These are phyloP conservation scores for Cylindrotheca closterium DNA, from an alignment of 108 stramenopile species.

Conservation along the genomic window DNA sequence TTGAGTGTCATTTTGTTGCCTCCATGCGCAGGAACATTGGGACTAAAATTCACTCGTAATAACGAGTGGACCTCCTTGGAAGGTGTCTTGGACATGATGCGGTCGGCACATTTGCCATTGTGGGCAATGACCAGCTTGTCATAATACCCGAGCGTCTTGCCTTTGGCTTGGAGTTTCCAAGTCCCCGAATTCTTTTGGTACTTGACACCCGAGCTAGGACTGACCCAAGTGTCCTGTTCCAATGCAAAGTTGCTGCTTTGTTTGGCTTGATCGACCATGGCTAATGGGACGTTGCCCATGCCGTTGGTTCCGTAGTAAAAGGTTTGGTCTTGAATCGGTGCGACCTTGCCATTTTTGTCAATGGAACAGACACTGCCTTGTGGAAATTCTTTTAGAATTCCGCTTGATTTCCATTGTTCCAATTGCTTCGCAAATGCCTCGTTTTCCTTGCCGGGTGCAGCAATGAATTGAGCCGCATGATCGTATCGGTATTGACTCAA, in stretches of 20 bases:
- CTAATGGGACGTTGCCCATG: constrained; percentile 53
- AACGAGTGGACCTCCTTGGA: constrained; percentile 65
- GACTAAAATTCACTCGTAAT: constrained; percentile 69
- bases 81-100: constrained; percentile 81
- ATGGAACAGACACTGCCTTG: constrained; percentile 42
- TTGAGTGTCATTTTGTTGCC: constrained; percentile 84
- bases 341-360: background rate
- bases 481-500: constrained; percentile 44
- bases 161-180: constrained; percentile 62
- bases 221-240: constrained; percentile 83
- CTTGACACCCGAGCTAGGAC: constrained; percentile 74
- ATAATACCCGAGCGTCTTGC: constrained; percentile 56
- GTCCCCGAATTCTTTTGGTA: constrained; percentile 30
- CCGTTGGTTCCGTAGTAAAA: constrained; percentile 66
- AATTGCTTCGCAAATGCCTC: constrained; percentile 63
- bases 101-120: constrained; percentile 92
- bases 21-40: constrained; percentile 58
- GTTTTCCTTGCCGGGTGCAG: constrained; percentile 4
- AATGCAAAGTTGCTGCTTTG: constrained; percentile 22
- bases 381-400: constrained; percentile 49
- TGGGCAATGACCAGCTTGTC: constrained; percentile 79
- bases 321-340: constrained; percentile 1
- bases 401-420: constrained; percentile 52
- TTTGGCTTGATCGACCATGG: constrained; percentile 30
- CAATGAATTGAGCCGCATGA: constrained; percentile 80